Evolutionary conservation across 768 basidiomycete genomes (phyloP), one percentile per base, ranked within the genome.

Genomic region (Clavulina sp.): DNA sequence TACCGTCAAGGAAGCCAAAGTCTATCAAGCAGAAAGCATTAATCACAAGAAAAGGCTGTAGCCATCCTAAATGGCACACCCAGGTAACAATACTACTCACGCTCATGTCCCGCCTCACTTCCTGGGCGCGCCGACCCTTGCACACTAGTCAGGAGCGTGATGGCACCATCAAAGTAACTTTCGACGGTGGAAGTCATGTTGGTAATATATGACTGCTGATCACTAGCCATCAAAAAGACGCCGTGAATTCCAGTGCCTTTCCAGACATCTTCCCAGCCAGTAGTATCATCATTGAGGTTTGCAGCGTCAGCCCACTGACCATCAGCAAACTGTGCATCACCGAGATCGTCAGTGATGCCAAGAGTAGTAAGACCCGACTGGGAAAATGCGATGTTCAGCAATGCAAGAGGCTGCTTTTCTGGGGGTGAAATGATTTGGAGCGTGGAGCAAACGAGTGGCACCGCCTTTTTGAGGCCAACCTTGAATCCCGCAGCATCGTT

Each of bases 251-350:
- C 46, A 19, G n/a, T n/a, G n/a, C 34, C 46, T 48, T 19, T 51
- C 47, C 46, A 53, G 18, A 32, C 46, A 2, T 21, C 18, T 2
- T 5, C 1, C 52, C 52, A 38, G 19, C 19, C 57, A 5, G 49
- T 52, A n/a, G 34, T 53, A 53, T 41, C 21, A 31, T 62, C 61
- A 2, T 57, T 60, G 16, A 62, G 49, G 26, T 44, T 50, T n/a
- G 13, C n/a, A 1, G 60, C 60, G 33, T 56, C 56, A 1, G 56
- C 56, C 34, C 34, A 49, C 50, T 59, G 57, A n/a, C 61, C 61
- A 13, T 23, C 28, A 5, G 47, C 16, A 50, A 57, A 62, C 6
- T 21, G 32, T 4, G 38, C 16, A 44, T 60, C 60, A 3, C 53
- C 52, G 24, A 62, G 40, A 36, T 57, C 46, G 48, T 59, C 58